These are phyloP conservation scores for Phanerochaete carnosa DNA, from an alignment of 768 basidiomycete species.

Conservation along the genomic window DNA sequence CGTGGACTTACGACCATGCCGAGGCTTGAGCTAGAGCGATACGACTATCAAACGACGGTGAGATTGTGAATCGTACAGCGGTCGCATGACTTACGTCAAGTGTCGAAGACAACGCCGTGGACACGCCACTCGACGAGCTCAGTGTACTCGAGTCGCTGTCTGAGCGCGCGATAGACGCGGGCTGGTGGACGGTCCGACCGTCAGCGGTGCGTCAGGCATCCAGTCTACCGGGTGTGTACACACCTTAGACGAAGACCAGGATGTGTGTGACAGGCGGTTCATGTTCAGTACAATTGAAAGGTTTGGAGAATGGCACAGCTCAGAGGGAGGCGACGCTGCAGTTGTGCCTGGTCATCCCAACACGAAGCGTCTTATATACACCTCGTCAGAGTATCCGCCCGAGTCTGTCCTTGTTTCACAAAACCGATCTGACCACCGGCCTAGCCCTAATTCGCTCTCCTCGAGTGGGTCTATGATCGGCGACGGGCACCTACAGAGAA, in stretches of 20 bases:
- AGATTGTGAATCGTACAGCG: background rate
- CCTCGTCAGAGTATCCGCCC: background rate
- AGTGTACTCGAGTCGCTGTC: background rate
- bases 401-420: background rate
- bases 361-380: background rate
- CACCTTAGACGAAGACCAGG: background rate
- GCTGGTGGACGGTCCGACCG: background rate
- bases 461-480: too few relatives aligned
- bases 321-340: background rate
- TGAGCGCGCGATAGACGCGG: background rate
- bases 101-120: conserved; percentile 54
- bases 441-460: too few relatives aligned
- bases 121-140: conserved; percentile 82
- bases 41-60: background rate
- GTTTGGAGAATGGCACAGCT: background rate
- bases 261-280: background rate
- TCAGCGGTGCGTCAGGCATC: background rate
- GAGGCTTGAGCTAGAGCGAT: background rate
- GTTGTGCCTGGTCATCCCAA: background rate
- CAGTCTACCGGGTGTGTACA: background rate
- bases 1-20: background rate
- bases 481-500: too few relatives aligned
- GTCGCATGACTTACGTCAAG: background rate
- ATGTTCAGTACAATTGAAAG: background rate
- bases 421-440: too few relatives aligned